Base-by-base conservation (phyloP, 108 stramenopile genomes). In the Fistulifera pelliculosa region DNA sequence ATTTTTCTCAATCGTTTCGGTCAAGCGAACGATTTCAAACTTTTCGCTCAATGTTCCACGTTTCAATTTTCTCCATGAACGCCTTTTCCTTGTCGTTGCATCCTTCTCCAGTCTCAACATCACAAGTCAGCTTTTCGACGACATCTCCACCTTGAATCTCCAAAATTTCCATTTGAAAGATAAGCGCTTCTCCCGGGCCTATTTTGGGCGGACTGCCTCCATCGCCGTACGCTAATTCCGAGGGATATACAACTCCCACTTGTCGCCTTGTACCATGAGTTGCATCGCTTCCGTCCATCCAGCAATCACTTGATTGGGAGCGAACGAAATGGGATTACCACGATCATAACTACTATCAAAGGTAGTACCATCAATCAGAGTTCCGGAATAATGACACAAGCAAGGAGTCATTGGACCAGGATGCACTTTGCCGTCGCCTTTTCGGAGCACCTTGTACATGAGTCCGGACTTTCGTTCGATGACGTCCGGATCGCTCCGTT, bases 221-320 rank as follows among this genome's bases (percentile, higher is more conserved):
- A 51, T 84, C 91, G 4, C 94, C 94, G 49, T 96, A 99, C 7
- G 73, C 98, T 14, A 97, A 58, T 45, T 94, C 94, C 15, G 73
- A 54, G 2, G 95, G 63, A 98, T 95, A 68, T 84, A 90, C 39
- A 98, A 64, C 59, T 96, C 91, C 97, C 97, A 98, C 74, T 80
- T 68, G 77, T 80, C 73, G 70, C 90, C 52, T 75, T 83, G 76
- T 61, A 85, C 70, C 97, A 98, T 98, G 53, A 95, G 54, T 69
- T 96, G 97, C 94, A 97, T 93, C 1, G 87, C 92, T 68, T 93
- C 85, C 5, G 59, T 50, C 77, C 74, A 48, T 40, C 27, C 42
- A 6, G 75, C 74, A 68, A 93, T 91, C 27, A 96, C 92, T 75
- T 96, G 93, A 54, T 89, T 87, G 15, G 95, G 95, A 16, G 90